A percentile compares a stretch with the other conserved stretches of the same genome.
These are phyloP conservation scores for Xylariaceae sp. DNA, from an alignment of 2,329 filamentous ascomycete species.

Conservation along the genomic window DNA sequence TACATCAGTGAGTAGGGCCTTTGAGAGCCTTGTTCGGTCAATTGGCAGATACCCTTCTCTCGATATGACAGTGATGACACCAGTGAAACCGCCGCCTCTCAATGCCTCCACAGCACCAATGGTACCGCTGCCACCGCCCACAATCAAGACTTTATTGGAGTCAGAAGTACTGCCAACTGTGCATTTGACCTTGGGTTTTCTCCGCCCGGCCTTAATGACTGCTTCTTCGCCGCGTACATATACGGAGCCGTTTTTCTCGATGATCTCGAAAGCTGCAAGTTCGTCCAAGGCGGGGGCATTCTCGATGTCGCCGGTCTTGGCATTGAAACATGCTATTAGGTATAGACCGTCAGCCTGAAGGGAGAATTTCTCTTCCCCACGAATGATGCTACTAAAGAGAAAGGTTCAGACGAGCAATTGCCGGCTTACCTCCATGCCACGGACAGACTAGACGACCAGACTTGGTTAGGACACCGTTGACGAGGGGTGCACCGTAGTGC, in stretches of 20 bases:
- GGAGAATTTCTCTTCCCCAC: background rate
- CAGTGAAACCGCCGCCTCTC: constrained; percentile 72
- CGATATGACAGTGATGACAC: constrained; percentile 75
- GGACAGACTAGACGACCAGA: constrained; percentile 85
- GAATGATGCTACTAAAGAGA: background rate
- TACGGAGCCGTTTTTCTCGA: constrained; percentile 74
- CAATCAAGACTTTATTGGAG: constrained; percentile 68
- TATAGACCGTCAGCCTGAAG: constrained; percentile 11
- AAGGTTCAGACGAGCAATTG: background rate
- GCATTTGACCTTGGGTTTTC: constrained; percentile 70
- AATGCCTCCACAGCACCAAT: constrained; percentile 78
- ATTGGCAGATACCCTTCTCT: constrained; percentile 82
- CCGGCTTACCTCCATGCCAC: constrained; percentile 79
- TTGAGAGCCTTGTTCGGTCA: constrained; percentile 92
- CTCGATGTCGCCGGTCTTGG: constrained; percentile 85
- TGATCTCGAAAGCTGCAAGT: constrained; percentile 74
- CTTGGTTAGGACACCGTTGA: constrained; percentile 75
- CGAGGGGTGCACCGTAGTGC: constrained; percentile 87
- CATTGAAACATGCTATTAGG: constrained; percentile 77
- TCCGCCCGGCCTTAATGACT: constrained; percentile 68
- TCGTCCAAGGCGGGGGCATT: constrained; percentile 86
- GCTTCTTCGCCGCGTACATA: constrained; percentile 79
- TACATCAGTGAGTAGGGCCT: constrained; percentile 77
- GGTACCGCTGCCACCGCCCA: constrained; percentile 82
- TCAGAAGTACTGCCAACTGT: constrained; percentile 42